Evolutionary conservation across 2,329 filamentous ascomycete genomes (phyloP).

Genomic region (Ophiostoma triangulosporum): DNA sequence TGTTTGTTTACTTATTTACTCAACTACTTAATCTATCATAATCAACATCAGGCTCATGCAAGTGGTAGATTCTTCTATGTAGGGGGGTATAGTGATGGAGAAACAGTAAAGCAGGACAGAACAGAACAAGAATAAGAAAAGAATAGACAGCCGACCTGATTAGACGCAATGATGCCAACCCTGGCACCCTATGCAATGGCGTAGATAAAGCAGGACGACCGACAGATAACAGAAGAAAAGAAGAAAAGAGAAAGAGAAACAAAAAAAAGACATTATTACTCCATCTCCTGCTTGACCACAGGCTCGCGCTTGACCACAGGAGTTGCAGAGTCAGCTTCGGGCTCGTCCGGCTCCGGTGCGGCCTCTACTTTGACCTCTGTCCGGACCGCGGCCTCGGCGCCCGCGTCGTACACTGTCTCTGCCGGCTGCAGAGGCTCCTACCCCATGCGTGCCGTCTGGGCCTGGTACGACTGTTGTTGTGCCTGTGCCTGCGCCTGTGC

Average conservation of each 20-base stretch:
- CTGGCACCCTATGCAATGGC: background rate
- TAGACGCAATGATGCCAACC: background rate
- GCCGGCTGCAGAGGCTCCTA: background rate
- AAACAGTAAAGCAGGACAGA: background rate
- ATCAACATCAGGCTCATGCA: too few species aligned
- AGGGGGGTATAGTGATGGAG: background rate
- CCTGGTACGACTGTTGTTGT: constrained; percentile 1
- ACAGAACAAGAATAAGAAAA: background rate
- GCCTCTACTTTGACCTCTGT: too few species aligned
- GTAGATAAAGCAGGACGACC: background rate
- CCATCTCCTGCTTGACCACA: too few species aligned
- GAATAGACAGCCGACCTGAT: background rate
- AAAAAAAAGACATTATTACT: background rate
- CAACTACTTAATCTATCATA: too few species aligned
- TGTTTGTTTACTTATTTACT: background rate
- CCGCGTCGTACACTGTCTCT: background rate
- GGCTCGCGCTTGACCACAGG: too few species aligned
- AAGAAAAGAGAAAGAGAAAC: background rate
- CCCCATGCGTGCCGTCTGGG: constrained; percentile 8
- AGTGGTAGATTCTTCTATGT: background rate
- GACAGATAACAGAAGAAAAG: background rate
- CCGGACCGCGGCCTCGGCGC: too few species aligned
- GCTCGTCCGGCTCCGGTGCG: too few species aligned
- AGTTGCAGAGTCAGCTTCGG: too few species aligned
- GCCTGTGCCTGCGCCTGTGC: background rate